phyloP scores from a whole-genome alignment of 2,329 filamentous ascomycete genomes.

The Claviceps pazoutovae region DNA sequence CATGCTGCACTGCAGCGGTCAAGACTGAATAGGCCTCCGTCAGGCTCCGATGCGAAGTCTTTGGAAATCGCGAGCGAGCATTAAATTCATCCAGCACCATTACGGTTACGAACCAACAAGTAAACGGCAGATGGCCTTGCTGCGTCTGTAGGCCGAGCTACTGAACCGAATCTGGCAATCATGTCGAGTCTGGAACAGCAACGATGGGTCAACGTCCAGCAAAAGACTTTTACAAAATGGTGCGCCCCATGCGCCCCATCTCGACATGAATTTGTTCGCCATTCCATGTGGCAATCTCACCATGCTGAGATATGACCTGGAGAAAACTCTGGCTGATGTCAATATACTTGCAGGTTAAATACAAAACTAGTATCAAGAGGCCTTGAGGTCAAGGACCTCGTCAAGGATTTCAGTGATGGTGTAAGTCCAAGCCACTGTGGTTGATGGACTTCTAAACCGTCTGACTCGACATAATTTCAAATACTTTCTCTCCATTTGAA shows the following conservation, averaged over 20 bases:
- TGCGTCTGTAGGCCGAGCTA: conserved; percentile 29
- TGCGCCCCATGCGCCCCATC: conserved; percentile 9
- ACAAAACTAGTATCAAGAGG: conserved; percentile 74
- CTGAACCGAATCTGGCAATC: conserved; percentile 37
- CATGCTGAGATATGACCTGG: not conserved
- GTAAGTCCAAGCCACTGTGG: conserved; percentile 39
- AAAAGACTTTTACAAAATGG: conserved; percentile 99
- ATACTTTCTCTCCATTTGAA: not conserved
- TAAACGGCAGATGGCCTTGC: conserved; percentile 27
- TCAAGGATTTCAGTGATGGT: conserved; percentile 82
- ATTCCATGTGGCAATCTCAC: not conserved
- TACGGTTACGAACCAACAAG: conserved; percentile 19
- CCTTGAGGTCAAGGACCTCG: conserved; percentile 73
- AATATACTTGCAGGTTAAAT: conserved; percentile 56
- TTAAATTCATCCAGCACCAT: conserved; percentile 22
- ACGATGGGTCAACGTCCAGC: conserved; percentile 68
- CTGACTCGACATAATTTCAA: no score
- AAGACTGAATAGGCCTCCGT: conserved; percentile 20
- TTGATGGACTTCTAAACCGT: conserved; percentile 1
- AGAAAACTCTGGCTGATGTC: conserved; percentile 5
- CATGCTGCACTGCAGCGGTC: conserved; percentile 36
- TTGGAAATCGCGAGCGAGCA: conserved; percentile 6
- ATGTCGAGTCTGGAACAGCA: conserved; percentile 54
- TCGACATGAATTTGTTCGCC: not conserved
- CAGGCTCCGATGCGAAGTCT: conserved; percentile 6